Base-by-base conservation (phyloP, 2,329 filamentous ascomycete species). In the Byssothecium circinans region DNA sequence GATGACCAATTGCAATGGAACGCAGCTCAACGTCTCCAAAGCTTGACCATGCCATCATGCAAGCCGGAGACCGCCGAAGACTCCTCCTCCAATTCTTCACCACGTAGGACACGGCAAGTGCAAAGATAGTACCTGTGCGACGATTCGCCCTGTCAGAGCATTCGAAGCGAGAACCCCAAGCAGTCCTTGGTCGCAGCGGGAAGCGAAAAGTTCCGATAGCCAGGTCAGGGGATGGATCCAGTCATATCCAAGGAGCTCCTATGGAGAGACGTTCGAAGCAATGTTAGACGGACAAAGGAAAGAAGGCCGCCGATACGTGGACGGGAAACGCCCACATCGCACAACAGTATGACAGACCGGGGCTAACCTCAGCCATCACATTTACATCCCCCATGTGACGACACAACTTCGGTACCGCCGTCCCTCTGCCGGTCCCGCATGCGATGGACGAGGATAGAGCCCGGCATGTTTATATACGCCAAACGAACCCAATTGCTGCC, bases 211-310 rank as follows among this genome's bases (percentile, higher is more conserved):
- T 57, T 61, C 65, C 67, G 49, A 44, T 47, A 53, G 54, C 65
- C 65, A 56, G 67, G 65, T 66, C 57, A 52, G 46, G 60, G 66
- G 60, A 61, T 59, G 51, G 58, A 50, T 45, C 56, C 50, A 57
- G 55, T 64, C 59, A 67, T 61, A 48, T 62, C 40, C 53, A 44
- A 51, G 56, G 50, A 55, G 43, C 56, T 50, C 46, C 41, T 22
- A 53, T 53, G 45, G 47, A 54, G 57, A 47, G 47, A 52, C 43
- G 14, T 39, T 45, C 20, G 35, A 49, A 47, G 45, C 36, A 12
- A 41, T 19, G 29, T 15, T 41, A 45, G 36, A 48, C 47, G 43
- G 35, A 50, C 51, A 35, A 45, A 46, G 41, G 46, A 50, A 32
- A 35, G 17, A 27, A 27, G 32, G 44, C 40, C 45, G 42, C 36